These are phyloP conservation scores for Knufia petricola DNA, from an alignment of 2,329 filamentous ascomycete species.

Conservation along the genomic window DNA sequence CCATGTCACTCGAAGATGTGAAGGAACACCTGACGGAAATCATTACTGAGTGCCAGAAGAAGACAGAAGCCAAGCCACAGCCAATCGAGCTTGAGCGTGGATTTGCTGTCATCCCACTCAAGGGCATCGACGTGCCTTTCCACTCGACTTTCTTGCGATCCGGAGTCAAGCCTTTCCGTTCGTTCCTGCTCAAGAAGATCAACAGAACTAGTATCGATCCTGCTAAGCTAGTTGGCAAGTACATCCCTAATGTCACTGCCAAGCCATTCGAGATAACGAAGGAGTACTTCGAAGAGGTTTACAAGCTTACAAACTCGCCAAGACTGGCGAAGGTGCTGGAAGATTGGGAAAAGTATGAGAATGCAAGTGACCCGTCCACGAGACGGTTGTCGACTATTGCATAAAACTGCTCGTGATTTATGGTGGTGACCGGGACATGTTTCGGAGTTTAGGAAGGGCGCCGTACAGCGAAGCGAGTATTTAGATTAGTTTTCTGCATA, in stretches of 20 bases:
- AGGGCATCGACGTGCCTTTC: conserved; percentile 93
- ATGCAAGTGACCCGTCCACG: conserved; percentile 23
- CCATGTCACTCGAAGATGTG: conserved; percentile 77
- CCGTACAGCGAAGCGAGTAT: too few relatives aligned
- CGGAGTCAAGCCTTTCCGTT: conserved; percentile 97
- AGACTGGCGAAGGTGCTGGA: conserved; percentile 52
- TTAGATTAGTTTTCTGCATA: too few relatives aligned
- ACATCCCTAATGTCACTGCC: conserved; percentile 97
- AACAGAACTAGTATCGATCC: conserved; percentile 98
- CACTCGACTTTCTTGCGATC: conserved; percentile 96
- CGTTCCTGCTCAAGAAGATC: conserved; percentile 98
- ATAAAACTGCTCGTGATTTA: conserved; percentile 4
- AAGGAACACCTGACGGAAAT: conserved; percentile 84
- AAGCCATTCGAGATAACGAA: conserved; percentile 90
- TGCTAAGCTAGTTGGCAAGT: conserved; percentile 92
- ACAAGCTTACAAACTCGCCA: conserved; percentile 75
- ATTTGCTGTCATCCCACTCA: conserved; percentile 92
- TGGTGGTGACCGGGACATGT: too few relatives aligned
- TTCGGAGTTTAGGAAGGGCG: too few relatives aligned
- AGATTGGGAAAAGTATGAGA: conserved; percentile 70
- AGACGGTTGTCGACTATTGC: conserved; percentile 18
- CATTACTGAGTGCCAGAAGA: conserved; percentile 76
- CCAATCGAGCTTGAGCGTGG: conserved; percentile 87
- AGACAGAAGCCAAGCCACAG: conserved; percentile 78
- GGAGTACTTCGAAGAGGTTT: conserved; percentile 99